Evolutionary conservation across 2,329 filamentous ascomycete species (phyloP).

Genomic region (Fusarium solani-melongenae): DNA sequence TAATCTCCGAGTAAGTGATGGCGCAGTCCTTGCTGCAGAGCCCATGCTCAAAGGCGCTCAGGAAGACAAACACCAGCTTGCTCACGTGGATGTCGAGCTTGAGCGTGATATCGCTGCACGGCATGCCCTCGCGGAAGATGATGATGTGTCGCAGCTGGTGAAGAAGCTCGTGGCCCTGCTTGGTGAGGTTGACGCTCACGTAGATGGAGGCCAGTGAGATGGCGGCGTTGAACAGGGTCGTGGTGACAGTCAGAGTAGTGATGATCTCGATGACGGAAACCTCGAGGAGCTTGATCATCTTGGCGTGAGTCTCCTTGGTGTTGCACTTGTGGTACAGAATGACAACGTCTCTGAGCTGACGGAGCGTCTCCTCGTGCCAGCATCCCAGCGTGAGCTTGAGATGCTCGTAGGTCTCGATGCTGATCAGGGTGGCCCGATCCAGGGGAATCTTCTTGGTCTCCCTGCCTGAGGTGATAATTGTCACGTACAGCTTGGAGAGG

Average conservation of each 20-base stretch:
- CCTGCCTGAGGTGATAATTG: constrained; percentile 52
- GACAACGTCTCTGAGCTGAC: constrained; percentile 56
- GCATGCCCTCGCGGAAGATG: constrained; percentile 51
- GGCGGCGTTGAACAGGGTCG: constrained; percentile 61
- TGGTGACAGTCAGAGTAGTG: constrained; percentile 49
- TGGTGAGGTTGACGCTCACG: constrained; percentile 52
- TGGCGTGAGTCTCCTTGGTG: constrained; percentile 51
- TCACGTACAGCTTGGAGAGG: constrained; percentile 58
- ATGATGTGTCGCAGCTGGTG: constrained; percentile 62
- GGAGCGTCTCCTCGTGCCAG: constrained; percentile 58
- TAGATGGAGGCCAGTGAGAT: constrained; percentile 59
- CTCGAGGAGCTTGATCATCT: constrained; percentile 53
- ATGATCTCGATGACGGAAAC: constrained; percentile 55
- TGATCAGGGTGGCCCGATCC: constrained; percentile 48
- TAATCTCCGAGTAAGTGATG: constrained; percentile 55
- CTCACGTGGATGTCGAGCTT: constrained; percentile 50
- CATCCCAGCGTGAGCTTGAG: constrained; percentile 56
- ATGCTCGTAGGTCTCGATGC: constrained; percentile 55
- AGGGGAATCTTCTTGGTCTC: constrained; percentile 49
- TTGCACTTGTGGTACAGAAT: constrained; percentile 53
- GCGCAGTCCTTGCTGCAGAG: constrained; percentile 47
- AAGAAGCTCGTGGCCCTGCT: constrained; percentile 56
- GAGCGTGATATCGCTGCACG: constrained; percentile 53
- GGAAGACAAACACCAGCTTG: constrained; percentile 56
- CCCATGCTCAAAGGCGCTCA: constrained; percentile 57